phyloP scores from a whole-genome alignment of 768 basidiomycete genomes.

The Phlebiopsis gigantea region DNA sequence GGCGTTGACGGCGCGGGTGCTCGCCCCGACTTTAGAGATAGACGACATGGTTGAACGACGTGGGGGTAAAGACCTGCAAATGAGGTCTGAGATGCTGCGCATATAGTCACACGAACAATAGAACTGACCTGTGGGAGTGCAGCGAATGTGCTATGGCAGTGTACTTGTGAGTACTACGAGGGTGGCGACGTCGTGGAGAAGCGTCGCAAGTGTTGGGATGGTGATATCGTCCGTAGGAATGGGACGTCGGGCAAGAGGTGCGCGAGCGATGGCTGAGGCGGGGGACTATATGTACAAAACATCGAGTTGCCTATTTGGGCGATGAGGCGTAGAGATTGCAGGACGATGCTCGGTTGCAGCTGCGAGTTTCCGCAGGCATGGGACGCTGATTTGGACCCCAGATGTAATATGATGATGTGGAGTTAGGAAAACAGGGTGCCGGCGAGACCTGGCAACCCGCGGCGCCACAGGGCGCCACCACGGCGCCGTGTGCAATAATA shows the following conservation, averaged over 20 bases:
- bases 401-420: neutral
- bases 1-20: neutral
- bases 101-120: too few species aligned
- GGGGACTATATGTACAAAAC: neutral
- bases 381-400: conserved; percentile 1
- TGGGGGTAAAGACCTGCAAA: too few species aligned
- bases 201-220: neutral
- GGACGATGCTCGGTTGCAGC: neutral
- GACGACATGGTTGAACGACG: neutral
- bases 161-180: neutral
- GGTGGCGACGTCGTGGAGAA: neutral
- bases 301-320: neutral
- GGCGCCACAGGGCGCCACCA: neutral
- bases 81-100: too few species aligned
- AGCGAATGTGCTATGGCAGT: too few species aligned
- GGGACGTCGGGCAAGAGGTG: neutral
- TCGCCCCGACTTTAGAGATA: neutral
- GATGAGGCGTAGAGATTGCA: neutral
- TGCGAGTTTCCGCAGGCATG: neutral
- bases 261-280: neutral
- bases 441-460: too few species aligned
- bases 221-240: neutral
- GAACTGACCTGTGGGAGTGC: too few species aligned
- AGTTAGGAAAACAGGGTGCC: neutral
- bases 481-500: neutral